Evolutionary conservation across 169 alveolate genomes (phyloP), one percentile per base, ranked within the genome.

Genomic region (Eimeria maxima): DNA sequence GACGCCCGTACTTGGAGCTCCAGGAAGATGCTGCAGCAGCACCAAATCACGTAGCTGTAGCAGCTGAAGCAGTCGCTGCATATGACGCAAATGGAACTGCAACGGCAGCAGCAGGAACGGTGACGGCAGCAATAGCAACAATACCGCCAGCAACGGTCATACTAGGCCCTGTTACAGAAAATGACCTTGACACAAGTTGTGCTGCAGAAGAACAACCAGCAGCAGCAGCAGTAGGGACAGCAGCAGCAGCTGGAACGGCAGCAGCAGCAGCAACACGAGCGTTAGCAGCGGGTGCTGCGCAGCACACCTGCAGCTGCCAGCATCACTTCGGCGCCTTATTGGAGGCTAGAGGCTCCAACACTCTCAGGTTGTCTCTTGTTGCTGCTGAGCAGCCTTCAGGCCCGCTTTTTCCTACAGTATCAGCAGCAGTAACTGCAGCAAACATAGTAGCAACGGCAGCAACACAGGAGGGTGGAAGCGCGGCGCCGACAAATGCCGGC

Each of bases 11-110:
- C 22, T 45, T 86, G 44, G 45, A 57, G 93, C 80, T 38, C 55
- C 93, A 18, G 7, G 78, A 27, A 86, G 80, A 53, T 81, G 90
- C 22, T 50, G 73, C 90, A 81, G 90, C n/a, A 81, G 90, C 73
- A 45, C 33, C 50, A 42, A 42, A 67, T 18, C 71, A 45, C 24
- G 90, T 38, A 42, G n/a, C 16, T 6, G 90, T 50, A 47, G 90
- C 90, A 80, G 63, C 45, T 47, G 50, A 67, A 24, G 45, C 90
- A 33, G 16, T 3, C n/a, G 90, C 18, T 5, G 90, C 69, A 47
- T 10, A 14, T n/a, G 90, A 38, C 1, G 92, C 29, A 0, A 42
- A 33, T 55, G 90, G 53, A n/a, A 57, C 55, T 20, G 60, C 92
- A 84, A 67, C 92, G 7, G 78, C 92, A 27, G 20, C 71, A 80